Evolutionary conservation across 2,329 filamentous ascomycete genomes (phyloP).

Genomic region (Sporothrix protearum): DNA sequence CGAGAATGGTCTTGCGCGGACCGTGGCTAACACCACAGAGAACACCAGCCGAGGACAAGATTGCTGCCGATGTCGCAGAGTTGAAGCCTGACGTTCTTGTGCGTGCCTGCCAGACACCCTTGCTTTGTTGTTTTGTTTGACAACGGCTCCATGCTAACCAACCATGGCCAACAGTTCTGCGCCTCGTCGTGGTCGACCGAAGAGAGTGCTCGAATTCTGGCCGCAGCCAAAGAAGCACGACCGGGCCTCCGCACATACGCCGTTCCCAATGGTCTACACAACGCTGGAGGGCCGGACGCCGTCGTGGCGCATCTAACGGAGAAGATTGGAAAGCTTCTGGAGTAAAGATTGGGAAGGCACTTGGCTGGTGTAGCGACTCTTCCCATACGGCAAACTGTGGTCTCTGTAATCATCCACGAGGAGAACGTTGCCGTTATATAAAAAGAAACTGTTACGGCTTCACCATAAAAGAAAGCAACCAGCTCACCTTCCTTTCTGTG

Average conservation of each 20-base stretch:
- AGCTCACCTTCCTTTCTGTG: too few species aligned
- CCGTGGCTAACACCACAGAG: background rate
- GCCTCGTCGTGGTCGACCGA: slow-evolving; percentile 22
- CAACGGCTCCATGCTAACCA: too few species aligned
- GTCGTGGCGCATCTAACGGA: slow-evolving; percentile 16
- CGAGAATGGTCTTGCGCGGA: background rate
- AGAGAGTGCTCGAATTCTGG: slow-evolving; percentile 16
- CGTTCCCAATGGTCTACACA: slow-evolving; percentile 17
- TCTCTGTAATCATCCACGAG: too few species aligned
- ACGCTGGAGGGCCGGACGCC: slow-evolving; percentile 13
- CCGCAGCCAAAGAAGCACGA: background rate
- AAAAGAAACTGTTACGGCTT: too few species aligned
- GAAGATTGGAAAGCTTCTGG: background rate
- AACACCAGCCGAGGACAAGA: slow-evolving; percentile 11
- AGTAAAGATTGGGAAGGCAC: background rate
- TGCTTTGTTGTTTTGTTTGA: too few species aligned
- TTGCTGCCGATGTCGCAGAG: background rate
- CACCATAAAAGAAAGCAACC: too few species aligned
- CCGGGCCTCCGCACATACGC: slow-evolving; percentile 17
- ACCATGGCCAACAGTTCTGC: slow-evolving; percentile 2
- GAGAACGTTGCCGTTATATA: too few species aligned
- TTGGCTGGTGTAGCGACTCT: background rate
- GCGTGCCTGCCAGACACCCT: too few species aligned
- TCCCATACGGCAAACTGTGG: too few species aligned
- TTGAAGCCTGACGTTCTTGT: slow-evolving; percentile 22